Percentiles rank a stretch among this genome's conserved stretches.
phyloP scores from a whole-genome alignment of 176 grass and related monocot species.

The Musa acuminata region DNA sequence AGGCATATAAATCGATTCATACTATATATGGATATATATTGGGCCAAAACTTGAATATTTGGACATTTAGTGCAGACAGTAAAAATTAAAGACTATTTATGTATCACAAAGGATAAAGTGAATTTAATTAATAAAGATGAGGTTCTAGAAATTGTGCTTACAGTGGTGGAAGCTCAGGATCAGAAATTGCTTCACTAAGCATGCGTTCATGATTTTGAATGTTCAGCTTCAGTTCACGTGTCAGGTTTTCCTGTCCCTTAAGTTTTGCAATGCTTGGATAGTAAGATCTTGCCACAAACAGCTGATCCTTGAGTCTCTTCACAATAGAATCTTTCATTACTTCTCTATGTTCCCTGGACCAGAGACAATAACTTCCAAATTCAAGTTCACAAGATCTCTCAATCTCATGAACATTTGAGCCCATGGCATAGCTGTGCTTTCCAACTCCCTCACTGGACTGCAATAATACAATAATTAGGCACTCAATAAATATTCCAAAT shows the following conservation, averaged over 20 bases:
- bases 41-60: too few relatives aligned
- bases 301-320: slow-evolving; percentile 66
- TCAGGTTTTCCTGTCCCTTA: slow-evolving; percentile 45
- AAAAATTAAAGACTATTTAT: too few relatives aligned
- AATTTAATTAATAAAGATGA: neutral
- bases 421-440: neutral
- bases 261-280: slow-evolving; percentile 83
- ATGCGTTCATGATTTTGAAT: slow-evolving; percentile 87
- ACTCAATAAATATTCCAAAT: neutral
- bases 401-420: slow-evolving; percentile 8
- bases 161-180: slow-evolving; percentile 41
- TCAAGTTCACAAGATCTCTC: slow-evolving; percentile 54
- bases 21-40: too few relatives aligned
- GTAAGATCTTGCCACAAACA: slow-evolving; percentile 71
- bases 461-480: neutral
- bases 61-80: too few relatives aligned
- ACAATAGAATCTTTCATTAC: slow-evolving; percentile 56
- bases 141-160: slow-evolving; percentile 1
- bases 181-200: slow-evolving; percentile 61
- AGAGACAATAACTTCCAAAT: slow-evolving; percentile 78
- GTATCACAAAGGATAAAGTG: too few relatives aligned
- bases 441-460: neutral
- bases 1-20: too few relatives aligned
- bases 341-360: slow-evolving; percentile 71
- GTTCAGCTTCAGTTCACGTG: slow-evolving; percentile 55